phyloP scores from a whole-genome alignment of 1,284 basidiomycete genomes.

The Sporisorium graminicola region DNA sequence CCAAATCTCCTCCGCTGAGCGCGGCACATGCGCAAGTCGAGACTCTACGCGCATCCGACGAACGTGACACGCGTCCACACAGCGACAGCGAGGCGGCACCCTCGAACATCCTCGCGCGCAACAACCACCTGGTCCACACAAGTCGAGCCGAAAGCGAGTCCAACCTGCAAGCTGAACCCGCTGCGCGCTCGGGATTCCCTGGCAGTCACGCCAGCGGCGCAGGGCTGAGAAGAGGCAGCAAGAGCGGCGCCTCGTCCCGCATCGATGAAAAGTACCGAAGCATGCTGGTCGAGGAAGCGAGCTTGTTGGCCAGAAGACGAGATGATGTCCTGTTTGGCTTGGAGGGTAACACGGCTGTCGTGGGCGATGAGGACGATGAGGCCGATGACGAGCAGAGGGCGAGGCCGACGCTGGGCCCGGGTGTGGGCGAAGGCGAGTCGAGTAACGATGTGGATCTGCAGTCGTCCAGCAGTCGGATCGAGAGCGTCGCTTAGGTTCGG shows the following conservation, averaged over 20 bases:
- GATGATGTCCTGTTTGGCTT: slow-evolving; percentile 61
- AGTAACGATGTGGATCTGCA: slow-evolving; percentile 4
- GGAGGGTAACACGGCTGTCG: slow-evolving; percentile 21
- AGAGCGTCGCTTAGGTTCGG: neutral
- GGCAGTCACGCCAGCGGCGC: slow-evolving; percentile 5
- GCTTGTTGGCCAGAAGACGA: slow-evolving; percentile 64
- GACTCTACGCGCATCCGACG: neutral
- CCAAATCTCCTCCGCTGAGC: neutral
- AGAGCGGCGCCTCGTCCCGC: slow-evolving; percentile 31
- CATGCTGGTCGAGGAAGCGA: slow-evolving; percentile 67
- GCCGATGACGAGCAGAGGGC: neutral
- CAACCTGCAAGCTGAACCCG: slow-evolving; percentile 16
- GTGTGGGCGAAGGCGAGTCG: slow-evolving; percentile 7
- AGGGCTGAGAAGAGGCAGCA: slow-evolving; percentile 22
- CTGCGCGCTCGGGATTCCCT: slow-evolving; percentile 12
- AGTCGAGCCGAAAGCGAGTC: slow-evolving; percentile 32
- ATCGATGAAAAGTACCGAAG: slow-evolving; percentile 54
- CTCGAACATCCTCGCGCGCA: neutral
- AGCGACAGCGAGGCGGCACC: slow-evolving; percentile 28
- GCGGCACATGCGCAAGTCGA: slow-evolving; percentile 6
- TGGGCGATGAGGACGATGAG: slow-evolving; percentile 28
- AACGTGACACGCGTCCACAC: slow-evolving; percentile 13
- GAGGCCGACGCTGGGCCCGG: neutral
- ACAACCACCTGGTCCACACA: neutral
- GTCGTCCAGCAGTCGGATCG: neutral